Evolutionary conservation across 2,329 filamentous ascomycete genomes (phyloP), one percentile per base, ranked within the genome.

Genomic region (Ceratocystis alfenasii): DNA sequence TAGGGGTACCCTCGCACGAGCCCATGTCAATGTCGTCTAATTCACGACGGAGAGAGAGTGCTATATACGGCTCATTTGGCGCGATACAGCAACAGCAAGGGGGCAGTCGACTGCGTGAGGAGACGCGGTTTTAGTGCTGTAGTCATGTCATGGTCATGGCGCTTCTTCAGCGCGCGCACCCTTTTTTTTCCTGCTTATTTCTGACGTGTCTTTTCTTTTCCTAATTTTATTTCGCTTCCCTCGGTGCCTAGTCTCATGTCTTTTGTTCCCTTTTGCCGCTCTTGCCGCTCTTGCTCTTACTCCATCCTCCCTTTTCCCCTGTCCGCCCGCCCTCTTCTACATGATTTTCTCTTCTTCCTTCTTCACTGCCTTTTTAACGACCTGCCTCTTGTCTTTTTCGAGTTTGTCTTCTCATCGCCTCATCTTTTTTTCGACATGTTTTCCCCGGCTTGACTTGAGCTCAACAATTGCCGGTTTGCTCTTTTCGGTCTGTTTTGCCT

Each of bases 41-140:
- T 65, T 72, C 62, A 12, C 81, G 78, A 71, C 78, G 83, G 62
- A 79, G 84, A 62, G 84, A 87, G 73, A 87, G 85, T 70, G 76
- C 78, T 59, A 83, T 87, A 73, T 83, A 85, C 68, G 78, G 80
- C 77, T 81, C 71, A 78, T 79, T 72, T 77, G 81, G 71, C 77
- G 80, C 67, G 76, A 76, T 65, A 48, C 65, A 62, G 59, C 65
- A 78, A 71, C 48, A 53, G 59, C 65, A 78, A 71, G 20, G 25
- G 55, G 55, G 55, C 25, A 82, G 80, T 69, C 81, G 81, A 10
- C 74, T 83, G 44, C 76, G 81, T 46, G 81, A 84, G 68, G 81
- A 83, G 72, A 77, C 77, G n/a, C 78, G 76, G 70, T 80, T 78
- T 69, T 80, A 63, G 57, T 46, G 25, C 33, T 7, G n/a, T 53